Conservation (phyloP, 495 filamentous ascomycete genomes). For the Neurospora sp. region DNA sequence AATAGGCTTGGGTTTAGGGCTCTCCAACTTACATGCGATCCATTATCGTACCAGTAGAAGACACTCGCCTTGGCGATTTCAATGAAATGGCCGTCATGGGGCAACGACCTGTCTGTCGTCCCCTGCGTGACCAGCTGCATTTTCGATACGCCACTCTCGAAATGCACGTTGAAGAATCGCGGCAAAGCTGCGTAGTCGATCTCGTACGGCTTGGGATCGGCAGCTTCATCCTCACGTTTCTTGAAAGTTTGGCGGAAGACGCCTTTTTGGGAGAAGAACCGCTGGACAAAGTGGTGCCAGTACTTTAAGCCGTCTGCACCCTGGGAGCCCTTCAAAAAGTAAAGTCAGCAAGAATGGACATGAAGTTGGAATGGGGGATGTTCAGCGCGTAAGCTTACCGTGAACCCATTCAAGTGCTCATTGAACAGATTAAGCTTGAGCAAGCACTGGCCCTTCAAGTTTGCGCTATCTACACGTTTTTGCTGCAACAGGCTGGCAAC, state of each 20-base stretch:
- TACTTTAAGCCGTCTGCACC: constrained; percentile 52
- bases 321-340: constrained; percentile 36
- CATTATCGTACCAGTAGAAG: constrained; percentile 63
- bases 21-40: constrained; percentile 49
- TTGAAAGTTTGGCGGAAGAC: constrained; percentile 56
- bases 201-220: constrained; percentile 59
- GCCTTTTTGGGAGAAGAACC: constrained; percentile 63
- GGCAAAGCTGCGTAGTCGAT: constrained; percentile 64
- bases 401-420: constrained; percentile 58
- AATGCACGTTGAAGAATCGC: constrained; percentile 73
- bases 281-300: constrained; percentile 67
- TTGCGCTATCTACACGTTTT: constrained; percentile 38
- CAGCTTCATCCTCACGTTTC: constrained; percentile 30
- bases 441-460: constrained; percentile 48
- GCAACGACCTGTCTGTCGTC: constrained; percentile 42
- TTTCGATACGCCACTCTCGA: constrained; percentile 66
- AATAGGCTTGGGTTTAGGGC: background rate
- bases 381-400: constrained; percentile 32
- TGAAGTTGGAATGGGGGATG: background rate
- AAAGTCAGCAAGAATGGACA: constrained; percentile 4
- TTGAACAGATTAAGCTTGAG: constrained; percentile 59
- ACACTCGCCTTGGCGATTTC: constrained; percentile 53
- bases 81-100: constrained; percentile 53
- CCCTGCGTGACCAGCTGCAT: constrained; percentile 67
- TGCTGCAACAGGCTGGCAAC: constrained; percentile 29